Evolutionary conservation across 1,284 basidiomycete genomes (phyloP), one percentile per base, ranked within the genome.

Genomic region (Cronartium quercuum): DNA sequence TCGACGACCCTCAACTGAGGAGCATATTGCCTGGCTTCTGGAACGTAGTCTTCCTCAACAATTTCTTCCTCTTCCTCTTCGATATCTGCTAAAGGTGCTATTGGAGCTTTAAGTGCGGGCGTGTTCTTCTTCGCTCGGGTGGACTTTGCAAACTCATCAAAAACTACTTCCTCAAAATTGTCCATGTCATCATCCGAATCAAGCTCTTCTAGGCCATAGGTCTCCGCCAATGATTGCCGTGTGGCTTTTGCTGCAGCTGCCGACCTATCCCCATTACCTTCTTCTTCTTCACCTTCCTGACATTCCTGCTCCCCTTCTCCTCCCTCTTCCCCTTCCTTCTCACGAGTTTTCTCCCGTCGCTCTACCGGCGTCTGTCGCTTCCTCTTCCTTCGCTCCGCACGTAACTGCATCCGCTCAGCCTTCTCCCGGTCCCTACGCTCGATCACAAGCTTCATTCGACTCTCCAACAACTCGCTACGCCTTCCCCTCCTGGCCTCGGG

Each of bases 1-100:
- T 89, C 90, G 1, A 90, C 88, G 76, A 91, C 88, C 38, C 90
- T 87, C 77, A 92, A 86, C 82, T 91, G 90, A 12, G 90, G 89
- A 77, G 88, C 91, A 79, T 86, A 90, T n/a, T 87, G 86, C 78
- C 87, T 89, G 1, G 70, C 24, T 41, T 74, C 47, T 12, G 70
- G 70, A 9, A 61, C 40, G 37, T 60, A 74, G 3, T 74, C 64
- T 41, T 66, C 63, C 18, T 55, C 62, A 9, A 57, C 41, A 4
- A 70, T 34, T 7, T 29, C 41, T 44, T 61, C 57, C 34, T 66
- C 65, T 29, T 66, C 65, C 35, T 66, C 65, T 44, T 66, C 65
- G 47, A 51, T 51, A 51, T 51, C 47, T 3, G 47, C 15, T 51
- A 51, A 13, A 18, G 21, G 15, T 51, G 15, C 15, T 4, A 21